Conservation (phyloP, 208 protist species). For the Wallacemonas sp. region DNA sequence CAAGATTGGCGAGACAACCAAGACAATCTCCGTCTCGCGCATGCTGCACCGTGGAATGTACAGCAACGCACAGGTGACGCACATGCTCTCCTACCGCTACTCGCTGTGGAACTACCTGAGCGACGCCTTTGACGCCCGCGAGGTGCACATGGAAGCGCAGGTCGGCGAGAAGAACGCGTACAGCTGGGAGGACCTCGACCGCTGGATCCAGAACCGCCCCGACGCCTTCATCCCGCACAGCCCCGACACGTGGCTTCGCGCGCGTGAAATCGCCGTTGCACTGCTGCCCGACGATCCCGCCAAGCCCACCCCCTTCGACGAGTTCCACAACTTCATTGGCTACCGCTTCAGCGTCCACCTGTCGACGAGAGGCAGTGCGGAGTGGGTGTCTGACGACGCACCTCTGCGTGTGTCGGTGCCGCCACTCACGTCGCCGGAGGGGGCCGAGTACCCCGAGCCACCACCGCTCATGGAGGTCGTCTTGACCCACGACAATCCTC, state of each 20-base stretch:
- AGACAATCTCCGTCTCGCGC: slow-evolving; percentile 68
- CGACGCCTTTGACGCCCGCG: slow-evolving; percentile 40
- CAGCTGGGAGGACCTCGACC: slow-evolving; percentile 73
- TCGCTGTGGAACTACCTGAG: slow-evolving; percentile 78
- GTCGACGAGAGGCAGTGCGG: slow-evolving; percentile 27
- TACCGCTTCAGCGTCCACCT: slow-evolving; percentile 66
- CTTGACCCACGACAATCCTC: slow-evolving; percentile 47
- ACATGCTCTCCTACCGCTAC: slow-evolving; percentile 69
- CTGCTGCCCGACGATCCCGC: slow-evolving; percentile 58
- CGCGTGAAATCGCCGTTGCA: slow-evolving; percentile 60
- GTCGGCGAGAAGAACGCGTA: slow-evolving; percentile 63
- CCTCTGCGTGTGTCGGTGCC: slow-evolving; percentile 31
- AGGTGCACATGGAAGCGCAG: slow-evolving; percentile 61
- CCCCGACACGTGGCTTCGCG: slow-evolving; percentile 31
- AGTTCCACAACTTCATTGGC: slow-evolving; percentile 70
- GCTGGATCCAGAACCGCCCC: slow-evolving; percentile 57
- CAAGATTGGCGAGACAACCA: slow-evolving; percentile 71
- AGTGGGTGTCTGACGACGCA: slow-evolving; percentile 35
- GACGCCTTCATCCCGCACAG: slow-evolving; percentile 41
- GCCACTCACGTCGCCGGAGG: slow-evolving; percentile 11
- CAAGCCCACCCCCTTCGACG: slow-evolving; percentile 45
- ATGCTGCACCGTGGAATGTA: slow-evolving; percentile 85
- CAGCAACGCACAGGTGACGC: slow-evolving; percentile 65
- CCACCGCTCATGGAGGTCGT: slow-evolving; percentile 43
- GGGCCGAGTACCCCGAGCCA: slow-evolving; percentile 17